Evolutionary conservation across 2,329 filamentous ascomycete genomes (phyloP), one percentile per base, ranked within the genome.

Genomic region (Cladosporium sp.): DNA sequence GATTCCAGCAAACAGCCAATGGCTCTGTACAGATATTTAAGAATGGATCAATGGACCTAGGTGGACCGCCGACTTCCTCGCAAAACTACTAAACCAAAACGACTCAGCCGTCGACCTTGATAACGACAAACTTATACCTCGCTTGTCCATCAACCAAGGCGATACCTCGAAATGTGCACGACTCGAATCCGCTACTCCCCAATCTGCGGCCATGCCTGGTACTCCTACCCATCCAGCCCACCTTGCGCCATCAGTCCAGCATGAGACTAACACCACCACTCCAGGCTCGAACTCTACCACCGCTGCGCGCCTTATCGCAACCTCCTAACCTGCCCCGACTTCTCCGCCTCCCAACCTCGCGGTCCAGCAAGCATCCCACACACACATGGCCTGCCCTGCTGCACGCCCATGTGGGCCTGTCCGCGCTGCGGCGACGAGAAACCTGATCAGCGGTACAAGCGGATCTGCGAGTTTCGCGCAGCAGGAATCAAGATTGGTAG

Each of bases 151-250:
- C 49, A 8, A 39, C 9, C 53, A 8, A n/a, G 28, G 15, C 44
- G n/a, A 25, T 34, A 57, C 12, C 28, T 24, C 4, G 25, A 42
- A 9, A 82, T 82, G 80, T 83, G 80, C 65, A 68, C 69, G 25
- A 75, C 74, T 32, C 71, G 72, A 15, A 70, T 73, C 50, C 78
- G 74, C 69, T 72, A 74, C 62, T 79, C 77, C 0, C 67, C 69
- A 6, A 72, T 69, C 50, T 82, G 80, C 66, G 65, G 66, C 7
- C 79, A 81, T 61, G 69, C 73, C 25, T 83, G 79, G 78, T 69
- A 63, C 45, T 25, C 28, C 34, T 7, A 22, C 25, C 4, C 28
- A 13, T n/a, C 28, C n/a, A 1, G 1, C 15, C 7, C 28, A 17
- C 25, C n/a, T n/a, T n/a, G n/a, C 37, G 7, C 17, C 24, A 37